Evolutionary conservation across 768 basidiomycete species (phyloP).

Genomic region (Leccinellum albellum): DNA sequence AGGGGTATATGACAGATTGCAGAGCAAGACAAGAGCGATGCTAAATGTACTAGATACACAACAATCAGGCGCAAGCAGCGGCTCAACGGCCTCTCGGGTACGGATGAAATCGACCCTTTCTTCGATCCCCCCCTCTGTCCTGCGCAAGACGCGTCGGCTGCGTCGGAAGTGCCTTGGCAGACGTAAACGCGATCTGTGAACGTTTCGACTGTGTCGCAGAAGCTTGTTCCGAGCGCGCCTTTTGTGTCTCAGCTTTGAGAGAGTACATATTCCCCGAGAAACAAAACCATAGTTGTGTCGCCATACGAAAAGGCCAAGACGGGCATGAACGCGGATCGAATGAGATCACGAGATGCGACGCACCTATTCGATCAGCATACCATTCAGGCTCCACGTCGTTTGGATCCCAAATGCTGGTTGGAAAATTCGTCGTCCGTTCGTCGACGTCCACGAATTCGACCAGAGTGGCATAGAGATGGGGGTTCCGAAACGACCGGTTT

Average conservation of each 20-base stretch:
- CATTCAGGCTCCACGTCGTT: constrained; percentile 60
- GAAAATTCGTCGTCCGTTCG: constrained; percentile 84
- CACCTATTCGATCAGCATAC: constrained; percentile 78
- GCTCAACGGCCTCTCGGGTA: constrained; percentile 25
- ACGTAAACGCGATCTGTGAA: constrained; percentile 59
- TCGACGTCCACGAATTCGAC: constrained; percentile 93
- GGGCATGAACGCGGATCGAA: constrained; percentile 28
- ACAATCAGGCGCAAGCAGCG: background rate
- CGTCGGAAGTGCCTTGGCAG: constrained; percentile 20
- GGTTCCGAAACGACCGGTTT: constrained; percentile 91
- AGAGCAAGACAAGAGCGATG: constrained; percentile 2
- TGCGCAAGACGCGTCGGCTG: constrained; percentile 11
- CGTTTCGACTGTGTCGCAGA: constrained; percentile 53
- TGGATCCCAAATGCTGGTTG: constrained; percentile 70
- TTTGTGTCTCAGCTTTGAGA: constrained; percentile 58
- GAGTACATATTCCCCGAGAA: constrained; percentile 3
- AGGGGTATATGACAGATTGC: background rate
- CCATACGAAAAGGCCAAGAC: constrained; percentile 9
- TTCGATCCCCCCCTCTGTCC: constrained; percentile 18
- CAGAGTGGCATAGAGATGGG: constrained; percentile 91
- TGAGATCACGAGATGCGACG: constrained; percentile 26
- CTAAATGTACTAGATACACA: constrained; percentile 16
- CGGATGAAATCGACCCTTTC: constrained; percentile 27
- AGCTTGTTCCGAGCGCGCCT: constrained; percentile 58
- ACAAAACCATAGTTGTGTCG: background rate